These are phyloP conservation scores for Bipolaris zeicola DNA, from an alignment of 2,329 filamentous ascomycete species.

Conservation along the genomic window DNA sequence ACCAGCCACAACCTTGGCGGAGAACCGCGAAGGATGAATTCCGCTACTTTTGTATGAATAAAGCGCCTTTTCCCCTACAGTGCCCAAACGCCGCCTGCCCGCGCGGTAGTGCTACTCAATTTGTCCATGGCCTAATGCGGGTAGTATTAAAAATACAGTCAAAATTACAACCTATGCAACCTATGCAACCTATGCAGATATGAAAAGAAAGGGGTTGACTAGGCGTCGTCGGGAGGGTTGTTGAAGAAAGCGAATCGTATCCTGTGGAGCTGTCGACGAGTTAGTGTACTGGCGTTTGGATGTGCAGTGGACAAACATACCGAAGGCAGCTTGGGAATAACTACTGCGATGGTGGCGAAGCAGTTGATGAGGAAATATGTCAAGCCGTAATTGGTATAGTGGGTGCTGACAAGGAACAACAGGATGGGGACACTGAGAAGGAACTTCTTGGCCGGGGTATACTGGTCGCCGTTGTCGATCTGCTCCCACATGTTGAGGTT, in stretches of 20 bases:
- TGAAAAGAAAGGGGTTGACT: conserved; percentile 16
- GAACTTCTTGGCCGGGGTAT: conserved; percentile 98
- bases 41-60: conserved; percentile 23
- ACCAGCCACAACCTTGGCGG: conserved; percentile 14
- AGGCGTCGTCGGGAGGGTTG: conserved; percentile 45
- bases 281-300: conserved; percentile 7
- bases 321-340: conserved; percentile 94
- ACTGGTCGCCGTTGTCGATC: conserved; percentile 98
- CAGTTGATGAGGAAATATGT: conserved; percentile 98
- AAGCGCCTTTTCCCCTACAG: conserved; percentile 16
- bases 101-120: conserved; percentile 38
- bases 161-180: conserved; percentile 34
- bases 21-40: conserved; percentile 14
- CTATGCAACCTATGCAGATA: conserved; percentile 31
- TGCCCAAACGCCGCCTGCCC: conserved; percentile 33
- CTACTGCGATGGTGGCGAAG: conserved; percentile 85
- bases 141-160: conserved; percentile 45
- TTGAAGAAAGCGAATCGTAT: conserved; percentile 49
- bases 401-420: conserved; percentile 93
- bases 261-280: conserved; percentile 41
- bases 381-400: conserved; percentile 98
- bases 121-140: conserved; percentile 27
- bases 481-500: conserved; percentile 99
- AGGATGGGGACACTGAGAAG: conserved; percentile 91
- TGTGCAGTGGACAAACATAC: conserved; percentile 62